Base-by-base conservation (phyloP, 1,139 yeast genomes). In the Saccharomyces pastorianus region DNA sequence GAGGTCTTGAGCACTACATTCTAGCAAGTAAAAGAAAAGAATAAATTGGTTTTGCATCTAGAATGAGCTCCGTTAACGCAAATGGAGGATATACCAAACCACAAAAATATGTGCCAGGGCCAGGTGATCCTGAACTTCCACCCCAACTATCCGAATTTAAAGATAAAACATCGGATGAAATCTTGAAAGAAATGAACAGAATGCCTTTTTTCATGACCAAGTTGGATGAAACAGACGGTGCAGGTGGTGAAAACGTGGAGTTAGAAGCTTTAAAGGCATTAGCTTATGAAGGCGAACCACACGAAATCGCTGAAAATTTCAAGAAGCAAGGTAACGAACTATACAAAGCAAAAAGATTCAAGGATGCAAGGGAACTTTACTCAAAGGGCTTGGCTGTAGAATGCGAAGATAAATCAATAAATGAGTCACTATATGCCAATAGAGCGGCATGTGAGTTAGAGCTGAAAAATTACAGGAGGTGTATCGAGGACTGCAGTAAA, bases 281-380 rank as follows among this genome's bases (percentile, higher is more conserved):
- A 64, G 97, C 96, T 0, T 91, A 88, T 66, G 99, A 93, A 51
- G 99, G 99, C 38, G 96, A 89, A 58, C 97, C 98, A 0, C 83
- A 86, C 63, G 99, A 93, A 65, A 76, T 91, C 49, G 98, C 98
- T 2, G 78, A 81, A 31, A 90, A 90, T 65, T 93, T 91, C 75
- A 90, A 90, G 61, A 84, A 81, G 59, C 98, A 93, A 68, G 99
- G 99, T 9, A 93, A 95, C 66, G 97, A 89, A 25, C 81, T 88
- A 58, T 93, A 78, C 72, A 84, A 81, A 67, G 75, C 73, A 6
- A 87, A 85, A 61, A 82, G 84, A 61, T 93, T 80, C 70, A 77
- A 80, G 56, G 82, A 82, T 59, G 99, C 99, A 0, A 74, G 88
- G 47, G 85, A 81, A 53, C 85, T 76, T 65, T 93, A 93, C 66